Evolutionary conservation across 805 yeast species (phyloP).

Genomic region (Priceomyces fermenticarens): DNA sequence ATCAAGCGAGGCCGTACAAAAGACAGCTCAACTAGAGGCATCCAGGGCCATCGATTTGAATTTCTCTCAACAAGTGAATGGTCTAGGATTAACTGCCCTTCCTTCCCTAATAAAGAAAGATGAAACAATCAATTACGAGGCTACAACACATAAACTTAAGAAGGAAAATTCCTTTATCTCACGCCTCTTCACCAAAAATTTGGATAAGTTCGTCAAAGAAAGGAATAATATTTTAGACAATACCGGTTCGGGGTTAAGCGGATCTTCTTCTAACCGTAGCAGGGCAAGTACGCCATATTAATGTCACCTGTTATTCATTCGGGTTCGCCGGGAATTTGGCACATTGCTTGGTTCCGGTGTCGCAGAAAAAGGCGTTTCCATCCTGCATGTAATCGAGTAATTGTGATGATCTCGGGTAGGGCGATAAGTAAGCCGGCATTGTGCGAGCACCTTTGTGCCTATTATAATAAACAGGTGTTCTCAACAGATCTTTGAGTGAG

Average conservation of each 20-base stretch:
- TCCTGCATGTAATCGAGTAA: neutral
- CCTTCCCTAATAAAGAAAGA: slow-evolving; percentile 35
- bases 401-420: neutral
- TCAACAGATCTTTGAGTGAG: neutral
- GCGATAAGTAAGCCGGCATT: too few species aligned
- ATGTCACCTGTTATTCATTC: neutral
- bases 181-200: slow-evolving; percentile 25
- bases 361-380: neutral
- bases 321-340: too few species aligned
- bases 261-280: slow-evolving; percentile 35
- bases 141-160: slow-evolving; percentile 20
- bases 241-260: slow-evolving; percentile 23
- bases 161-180: slow-evolving; percentile 28
- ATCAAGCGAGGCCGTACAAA: slow-evolving; percentile 32
- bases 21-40: slow-evolving; percentile 17
- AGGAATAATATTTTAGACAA: slow-evolving; percentile 28
- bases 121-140: slow-evolving; percentile 25
- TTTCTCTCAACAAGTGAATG: slow-evolving; percentile 22
- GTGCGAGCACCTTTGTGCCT: too few species aligned
- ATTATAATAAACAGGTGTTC: too few species aligned
- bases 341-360: too few species aligned
- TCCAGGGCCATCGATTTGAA: slow-evolving; percentile 16
- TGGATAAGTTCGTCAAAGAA: slow-evolving; percentile 35
- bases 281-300: slow-evolving; percentile 38
- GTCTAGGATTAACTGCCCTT: slow-evolving; percentile 33